Conservation (phyloP, 495 filamentous ascomycete genomes). For the Talaromyces liani region DNA sequence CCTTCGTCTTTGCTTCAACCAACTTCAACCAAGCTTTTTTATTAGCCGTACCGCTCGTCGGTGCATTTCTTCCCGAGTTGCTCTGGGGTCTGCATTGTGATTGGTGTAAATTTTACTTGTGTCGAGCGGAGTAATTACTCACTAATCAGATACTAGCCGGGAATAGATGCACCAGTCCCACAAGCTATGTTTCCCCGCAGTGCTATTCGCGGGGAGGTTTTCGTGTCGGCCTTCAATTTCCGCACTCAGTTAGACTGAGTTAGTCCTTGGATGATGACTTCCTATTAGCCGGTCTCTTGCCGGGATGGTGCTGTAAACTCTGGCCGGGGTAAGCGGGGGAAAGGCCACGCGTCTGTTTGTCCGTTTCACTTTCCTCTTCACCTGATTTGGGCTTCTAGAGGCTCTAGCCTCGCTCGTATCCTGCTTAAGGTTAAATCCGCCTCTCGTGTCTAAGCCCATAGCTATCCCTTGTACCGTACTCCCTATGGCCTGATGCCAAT, state of each 20-base stretch:
- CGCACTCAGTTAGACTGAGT: background rate
- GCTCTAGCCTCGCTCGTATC: background rate
- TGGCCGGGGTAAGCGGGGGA: slow-evolving; percentile 5
- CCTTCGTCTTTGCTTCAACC: slow-evolving; percentile 1
- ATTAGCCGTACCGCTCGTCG: slow-evolving; percentile 6
- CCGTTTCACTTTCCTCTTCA: background rate
- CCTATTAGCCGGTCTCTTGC: slow-evolving; percentile 1
- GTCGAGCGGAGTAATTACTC: slow-evolving; percentile 13
- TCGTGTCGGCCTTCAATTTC: background rate
- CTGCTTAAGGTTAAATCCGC: background rate
- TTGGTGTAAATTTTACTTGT: slow-evolving; percentile 14
- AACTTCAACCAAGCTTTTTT: slow-evolving; percentile 4
- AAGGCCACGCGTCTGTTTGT: slow-evolving; percentile 4
- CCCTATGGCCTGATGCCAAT: background rate
- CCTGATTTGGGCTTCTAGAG: background rate
- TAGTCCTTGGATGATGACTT: background rate
- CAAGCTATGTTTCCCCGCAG: slow-evolving; percentile 2
- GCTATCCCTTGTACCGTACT: background rate
- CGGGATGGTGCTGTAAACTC: background rate
- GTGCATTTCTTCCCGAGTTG: slow-evolving; percentile 5
- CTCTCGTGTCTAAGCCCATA: background rate
- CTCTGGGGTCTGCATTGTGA: background rate
- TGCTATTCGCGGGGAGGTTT: background rate
- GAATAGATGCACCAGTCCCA: slow-evolving; percentile 16
- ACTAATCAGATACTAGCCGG: slow-evolving; percentile 10